phyloP scores from a whole-genome alignment of 192 early-diverging fungal species.

The Entomortierella beljakovae region DNA sequence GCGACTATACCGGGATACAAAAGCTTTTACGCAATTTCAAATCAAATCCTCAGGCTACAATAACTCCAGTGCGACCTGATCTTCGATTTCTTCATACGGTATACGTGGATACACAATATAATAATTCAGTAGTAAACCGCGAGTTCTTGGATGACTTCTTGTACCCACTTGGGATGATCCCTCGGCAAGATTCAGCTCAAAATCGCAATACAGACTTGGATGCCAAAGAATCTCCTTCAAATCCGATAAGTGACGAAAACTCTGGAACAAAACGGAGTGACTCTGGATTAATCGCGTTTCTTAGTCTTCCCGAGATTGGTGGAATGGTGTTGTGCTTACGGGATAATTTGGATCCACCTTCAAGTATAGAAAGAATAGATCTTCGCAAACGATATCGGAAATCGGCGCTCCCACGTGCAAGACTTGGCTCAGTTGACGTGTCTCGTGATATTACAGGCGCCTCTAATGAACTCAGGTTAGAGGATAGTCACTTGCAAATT shows the following conservation, averaged over 20 bases:
- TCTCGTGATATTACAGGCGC: background rate
- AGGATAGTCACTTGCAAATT: background rate
- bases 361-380: slow-evolving; percentile 11
- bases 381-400: slow-evolving; percentile 34
- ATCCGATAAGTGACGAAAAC: slow-evolving; percentile 57
- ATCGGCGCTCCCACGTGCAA: slow-evolving; percentile 17
- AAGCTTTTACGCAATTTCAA: slow-evolving; percentile 65
- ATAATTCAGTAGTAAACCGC: slow-evolving; percentile 17
- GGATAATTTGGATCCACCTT: slow-evolving; percentile 59
- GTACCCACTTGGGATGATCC: slow-evolving; percentile 56
- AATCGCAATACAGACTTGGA: slow-evolving; percentile 33
- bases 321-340: slow-evolving; percentile 72
- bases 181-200: slow-evolving; percentile 62
- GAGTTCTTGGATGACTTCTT: slow-evolving; percentile 48
- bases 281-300: slow-evolving; percentile 52
- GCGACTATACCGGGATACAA: slow-evolving; percentile 73
- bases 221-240: background rate
- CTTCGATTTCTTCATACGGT: slow-evolving; percentile 70
- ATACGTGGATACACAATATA: slow-evolving; percentile 66
- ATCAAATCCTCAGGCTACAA: slow-evolving; percentile 62
- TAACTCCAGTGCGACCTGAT: slow-evolving; percentile 66
- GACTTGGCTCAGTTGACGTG: slow-evolving; percentile 3
- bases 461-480: background rate
- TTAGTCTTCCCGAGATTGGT: slow-evolving; percentile 74
- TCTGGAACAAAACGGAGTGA: slow-evolving; percentile 29